These are phyloP conservation scores for Trichoderma hamatum DNA, from an alignment of 2,329 filamentous ascomycete genomes.

Conservation along the genomic window DNA sequence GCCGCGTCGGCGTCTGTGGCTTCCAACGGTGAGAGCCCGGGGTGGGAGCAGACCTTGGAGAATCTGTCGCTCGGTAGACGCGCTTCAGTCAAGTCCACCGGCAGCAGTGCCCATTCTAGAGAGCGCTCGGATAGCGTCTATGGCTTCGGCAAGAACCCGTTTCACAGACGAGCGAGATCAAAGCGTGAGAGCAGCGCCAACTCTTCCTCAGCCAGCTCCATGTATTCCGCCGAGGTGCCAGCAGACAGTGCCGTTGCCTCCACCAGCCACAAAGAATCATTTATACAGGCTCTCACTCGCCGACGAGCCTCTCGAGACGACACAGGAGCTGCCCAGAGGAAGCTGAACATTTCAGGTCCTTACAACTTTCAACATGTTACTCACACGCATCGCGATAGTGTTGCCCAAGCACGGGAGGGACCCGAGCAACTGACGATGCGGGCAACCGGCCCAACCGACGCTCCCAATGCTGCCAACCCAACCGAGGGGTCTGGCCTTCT, in stretches of 20 bases:
- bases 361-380: constrained; percentile 70
- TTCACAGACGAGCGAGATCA: constrained; percentile 54
- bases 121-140: constrained; percentile 63
- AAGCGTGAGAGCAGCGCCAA: constrained; percentile 56
- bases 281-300: constrained; percentile 56
- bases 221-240: constrained; percentile 51
- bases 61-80: constrained; percentile 55
- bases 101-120: constrained; percentile 50
- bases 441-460: constrained; percentile 31
- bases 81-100: constrained; percentile 59
- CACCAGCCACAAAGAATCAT: constrained; percentile 46
- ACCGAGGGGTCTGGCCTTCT: constrained; percentile 46
- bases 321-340: constrained; percentile 39
- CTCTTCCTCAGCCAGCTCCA: constrained; percentile 52
- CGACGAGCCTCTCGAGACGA: constrained; percentile 48
- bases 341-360: constrained; percentile 61
- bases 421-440: constrained; percentile 22
- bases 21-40: constrained; percentile 46
- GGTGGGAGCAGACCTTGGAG: constrained; percentile 56
- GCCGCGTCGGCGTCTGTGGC: constrained; percentile 59
- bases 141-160: constrained; percentile 62
- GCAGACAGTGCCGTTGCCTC: constrained; percentile 38
- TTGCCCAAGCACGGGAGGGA: constrained; percentile 39
- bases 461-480: constrained; percentile 31
- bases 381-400: constrained; percentile 57